Evolutionary conservation across 2,329 filamentous ascomycete species (phyloP), one percentile per base, ranked within the genome.

Genomic region (Paecilomyces dactylethromorphus): DNA sequence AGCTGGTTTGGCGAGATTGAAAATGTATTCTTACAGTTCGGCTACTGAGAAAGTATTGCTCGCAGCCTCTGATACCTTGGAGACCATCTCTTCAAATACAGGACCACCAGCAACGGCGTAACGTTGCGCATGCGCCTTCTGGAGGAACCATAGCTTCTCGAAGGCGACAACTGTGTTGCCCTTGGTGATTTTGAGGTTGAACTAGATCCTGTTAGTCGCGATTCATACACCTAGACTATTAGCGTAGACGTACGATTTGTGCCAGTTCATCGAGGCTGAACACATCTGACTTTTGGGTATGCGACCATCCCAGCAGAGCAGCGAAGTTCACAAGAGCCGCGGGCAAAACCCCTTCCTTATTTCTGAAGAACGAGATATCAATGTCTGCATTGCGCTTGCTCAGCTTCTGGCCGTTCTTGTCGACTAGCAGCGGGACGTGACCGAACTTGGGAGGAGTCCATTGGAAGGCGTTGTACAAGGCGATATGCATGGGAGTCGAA

Each of bases 141-240:
- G 91, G 54, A 97, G 82, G 71, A 87, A 91, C 66, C 85, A 83
- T 15, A 97, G 82, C 70, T 97, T 99, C 54, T 87, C 85, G 55
- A 87, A 83, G 21, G 89, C 86, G 18, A 97, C 90, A 13, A 89
- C 88, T 6, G 92, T 91, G 71, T 97, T 92, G 10, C 93, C 93
- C 66, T 89, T 90, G 2, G 92, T 97, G 75, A 97, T 95, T 69
- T 91, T 92, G 64, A 96, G 81, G 53, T 87, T 86, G 70, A 97
- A 93, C 84, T 91, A 60, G 39, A 45, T 45, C 15, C 51, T 21
- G 32, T 21, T 31, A 29, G 55, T 78, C 57, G 75, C 69, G 53
- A 60, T 26, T 11, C 55, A 13, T n/a, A 13, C 21, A 12, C 8
- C 21, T 22, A 12, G 3, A n/a, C 18, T 54, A 52, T 24, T 24